These are phyloP conservation scores for Chloromonas sp. DNA, from an alignment of 163 green algal genomes.

Conservation along the genomic window DNA sequence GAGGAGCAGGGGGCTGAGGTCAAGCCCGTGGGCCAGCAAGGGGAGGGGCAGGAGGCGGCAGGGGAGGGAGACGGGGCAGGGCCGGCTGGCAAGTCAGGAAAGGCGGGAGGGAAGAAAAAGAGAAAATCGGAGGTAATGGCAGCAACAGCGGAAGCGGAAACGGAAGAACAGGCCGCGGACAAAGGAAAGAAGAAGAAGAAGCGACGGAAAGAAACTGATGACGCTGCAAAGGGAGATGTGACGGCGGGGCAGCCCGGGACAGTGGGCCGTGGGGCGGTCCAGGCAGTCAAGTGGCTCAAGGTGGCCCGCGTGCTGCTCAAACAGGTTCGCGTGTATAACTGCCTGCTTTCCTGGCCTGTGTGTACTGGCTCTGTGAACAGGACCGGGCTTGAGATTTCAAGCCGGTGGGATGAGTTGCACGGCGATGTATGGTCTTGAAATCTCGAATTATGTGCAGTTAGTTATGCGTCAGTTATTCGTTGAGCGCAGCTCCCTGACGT, in stretches of 20 bases:
- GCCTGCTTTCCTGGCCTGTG: background rate
- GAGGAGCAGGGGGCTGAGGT: slow-evolving; percentile 4
- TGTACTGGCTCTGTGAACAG: background rate
- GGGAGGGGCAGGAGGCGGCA: background rate
- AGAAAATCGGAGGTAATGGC: background rate
- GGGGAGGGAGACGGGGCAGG: background rate
- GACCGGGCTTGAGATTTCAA: too few species aligned
- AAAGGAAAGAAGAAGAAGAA: background rate
- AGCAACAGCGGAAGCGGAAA: background rate
- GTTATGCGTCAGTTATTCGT: too few species aligned
- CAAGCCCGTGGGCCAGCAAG: background rate
- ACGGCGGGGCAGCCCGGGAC: too few species aligned
- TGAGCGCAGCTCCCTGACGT: background rate
- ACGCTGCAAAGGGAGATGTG: background rate
- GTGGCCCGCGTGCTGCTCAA: background rate
- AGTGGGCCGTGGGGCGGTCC: background rate
- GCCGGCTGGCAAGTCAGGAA: background rate
- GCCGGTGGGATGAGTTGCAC: too few species aligned
- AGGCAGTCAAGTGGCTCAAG: background rate
- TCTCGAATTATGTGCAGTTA: too few species aligned
- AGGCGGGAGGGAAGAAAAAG: background rate
- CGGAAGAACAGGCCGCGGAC: background rate
- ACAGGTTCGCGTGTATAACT: background rate
- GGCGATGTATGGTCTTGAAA: too few species aligned
- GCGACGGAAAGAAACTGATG: background rate